A percentile compares a stretch with the other conserved stretches of the same genome.
phyloP scores from a whole-genome alignment of 257 asterid species.

The Forsythia viridissima region DNA sequence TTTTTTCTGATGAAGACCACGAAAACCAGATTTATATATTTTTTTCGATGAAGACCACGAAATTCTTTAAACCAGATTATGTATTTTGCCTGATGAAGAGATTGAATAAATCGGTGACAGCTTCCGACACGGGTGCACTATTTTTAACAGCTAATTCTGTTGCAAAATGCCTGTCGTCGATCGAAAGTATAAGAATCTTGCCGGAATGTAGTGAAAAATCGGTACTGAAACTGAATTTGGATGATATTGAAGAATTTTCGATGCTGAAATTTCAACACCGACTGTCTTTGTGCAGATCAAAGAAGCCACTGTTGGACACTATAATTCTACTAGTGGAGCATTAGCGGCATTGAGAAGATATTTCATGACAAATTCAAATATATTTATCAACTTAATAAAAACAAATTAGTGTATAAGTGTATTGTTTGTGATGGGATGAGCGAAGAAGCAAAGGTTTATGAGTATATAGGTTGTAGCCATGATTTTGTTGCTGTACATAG shows the following conservation, averaged over 20 bases:
- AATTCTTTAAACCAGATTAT: slow-evolving; percentile 44
- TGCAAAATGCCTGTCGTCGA: slow-evolving; percentile 41
- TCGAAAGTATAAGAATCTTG: slow-evolving; percentile 47
- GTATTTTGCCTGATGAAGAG: slow-evolving; percentile 74
- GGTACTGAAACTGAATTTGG: slow-evolving; percentile 58
- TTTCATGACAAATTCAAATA: too few relatives aligned
- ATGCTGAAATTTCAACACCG: slow-evolving; percentile 57
- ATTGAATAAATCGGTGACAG: slow-evolving; percentile 55
- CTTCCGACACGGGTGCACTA: slow-evolving; percentile 70
- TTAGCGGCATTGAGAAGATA: too few relatives aligned
- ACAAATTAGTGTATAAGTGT: too few relatives aligned
- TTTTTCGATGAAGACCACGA: slow-evolving; percentile 77
- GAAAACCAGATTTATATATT: slow-evolving; percentile 61
- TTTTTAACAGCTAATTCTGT: slow-evolving; percentile 62
- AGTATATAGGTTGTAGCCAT: too few relatives aligned
- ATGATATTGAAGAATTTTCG: slow-evolving; percentile 58
- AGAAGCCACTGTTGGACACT: slow-evolving; percentile 88
- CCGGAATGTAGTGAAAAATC: slow-evolving; percentile 45
- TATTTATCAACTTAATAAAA: too few relatives aligned
- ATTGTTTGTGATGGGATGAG: too few relatives aligned
- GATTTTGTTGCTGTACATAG: too few relatives aligned
- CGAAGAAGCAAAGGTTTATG: too few relatives aligned
- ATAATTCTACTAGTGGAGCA: too few relatives aligned
- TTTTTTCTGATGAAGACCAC: slow-evolving; percentile 80
- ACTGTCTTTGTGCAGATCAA: slow-evolving; percentile 67